These are phyloP conservation scores for Poterioochromonas sp. DNA, from an alignment of 352 stramenopile genomes.

Conservation along the genomic window DNA sequence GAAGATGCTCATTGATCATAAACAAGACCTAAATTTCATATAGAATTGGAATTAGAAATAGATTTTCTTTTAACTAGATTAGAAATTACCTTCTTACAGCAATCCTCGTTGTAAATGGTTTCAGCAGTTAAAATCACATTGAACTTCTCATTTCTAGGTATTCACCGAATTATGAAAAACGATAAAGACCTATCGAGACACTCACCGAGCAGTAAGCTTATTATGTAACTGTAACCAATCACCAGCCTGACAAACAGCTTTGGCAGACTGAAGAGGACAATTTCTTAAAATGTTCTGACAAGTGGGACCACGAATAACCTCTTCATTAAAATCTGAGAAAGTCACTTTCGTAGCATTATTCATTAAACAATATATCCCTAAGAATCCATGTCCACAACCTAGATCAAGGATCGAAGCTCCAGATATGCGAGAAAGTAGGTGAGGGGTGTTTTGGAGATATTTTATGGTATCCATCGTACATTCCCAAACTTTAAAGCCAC, in stretches of 20 bases:
- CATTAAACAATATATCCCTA: constrained; percentile 20
- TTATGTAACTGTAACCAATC: background rate
- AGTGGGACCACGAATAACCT: constrained; percentile 13
- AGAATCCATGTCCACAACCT: constrained; percentile 33
- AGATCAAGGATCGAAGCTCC: constrained; percentile 23
- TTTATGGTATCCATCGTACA: constrained; percentile 23
- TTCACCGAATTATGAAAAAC: background rate
- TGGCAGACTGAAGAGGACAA: background rate
- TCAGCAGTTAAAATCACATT: background rate
- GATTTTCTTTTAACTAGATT: background rate
- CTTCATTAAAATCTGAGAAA: constrained; percentile 33
- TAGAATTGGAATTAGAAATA: background rate
- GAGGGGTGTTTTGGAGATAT: constrained; percentile 6
- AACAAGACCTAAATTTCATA: background rate
- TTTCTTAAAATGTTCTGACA: constrained; percentile 27
- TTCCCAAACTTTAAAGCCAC: constrained; percentile 33
- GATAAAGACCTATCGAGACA: background rate
- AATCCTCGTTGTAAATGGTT: background rate
- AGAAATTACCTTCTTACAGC: background rate
- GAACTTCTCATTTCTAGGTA: background rate
- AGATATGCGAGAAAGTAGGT: background rate
- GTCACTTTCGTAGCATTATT: background rate
- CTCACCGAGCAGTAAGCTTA: background rate
- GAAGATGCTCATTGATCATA: background rate
- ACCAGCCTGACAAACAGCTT: background rate